Percentiles rank a stretch among this genome's conserved stretches.
phyloP scores from a whole-genome alignment of 306 rosid species.

The Corylus americana region DNA sequence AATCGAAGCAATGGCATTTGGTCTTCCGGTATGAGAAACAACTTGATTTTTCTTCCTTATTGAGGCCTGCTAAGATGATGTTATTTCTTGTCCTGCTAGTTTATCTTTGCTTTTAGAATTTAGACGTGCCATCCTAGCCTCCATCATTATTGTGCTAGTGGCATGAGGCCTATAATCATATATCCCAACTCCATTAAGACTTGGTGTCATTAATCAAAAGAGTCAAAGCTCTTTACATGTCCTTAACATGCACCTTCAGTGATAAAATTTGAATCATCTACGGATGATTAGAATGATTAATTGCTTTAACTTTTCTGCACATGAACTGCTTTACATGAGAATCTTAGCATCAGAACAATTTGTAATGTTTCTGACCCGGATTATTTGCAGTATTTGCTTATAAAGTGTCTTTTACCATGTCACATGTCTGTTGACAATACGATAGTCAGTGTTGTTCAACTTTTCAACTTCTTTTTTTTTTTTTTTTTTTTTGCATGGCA shows the following conservation, averaged over 20 bases:
- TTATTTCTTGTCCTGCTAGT: slow-evolving; percentile 7
- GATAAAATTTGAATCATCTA: not conserved
- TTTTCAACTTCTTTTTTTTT: not conserved
- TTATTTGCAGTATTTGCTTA: not conserved
- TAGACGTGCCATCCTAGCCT: not conserved
- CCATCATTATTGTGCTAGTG: not conserved
- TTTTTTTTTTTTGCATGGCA: not conserved
- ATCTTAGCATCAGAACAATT: not conserved
- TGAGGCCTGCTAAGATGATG: not conserved
- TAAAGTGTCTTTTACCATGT: not conserved
- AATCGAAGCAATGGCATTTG: slow-evolving; percentile 93
- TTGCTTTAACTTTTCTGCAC: not conserved
- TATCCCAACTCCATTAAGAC: not conserved
- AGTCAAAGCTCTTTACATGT: not conserved
- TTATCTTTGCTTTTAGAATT: slow-evolving; percentile 8
- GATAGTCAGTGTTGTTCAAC: not conserved
- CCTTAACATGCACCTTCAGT: not conserved
- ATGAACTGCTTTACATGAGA: not conserved
- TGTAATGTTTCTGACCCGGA: not conserved
- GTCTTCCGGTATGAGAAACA: slow-evolving; percentile 78
- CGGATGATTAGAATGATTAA: not conserved
- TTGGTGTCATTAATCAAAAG: not conserved
- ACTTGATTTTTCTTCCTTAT: slow-evolving; percentile 16
- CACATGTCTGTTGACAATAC: not conserved
- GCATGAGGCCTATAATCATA: not conserved